Percentiles rank a stretch among this genome's conserved stretches.
Evolutionary conservation across 495 filamentous ascomycete species (phyloP).

Genomic region (Trichocladium antarcticum): DNA sequence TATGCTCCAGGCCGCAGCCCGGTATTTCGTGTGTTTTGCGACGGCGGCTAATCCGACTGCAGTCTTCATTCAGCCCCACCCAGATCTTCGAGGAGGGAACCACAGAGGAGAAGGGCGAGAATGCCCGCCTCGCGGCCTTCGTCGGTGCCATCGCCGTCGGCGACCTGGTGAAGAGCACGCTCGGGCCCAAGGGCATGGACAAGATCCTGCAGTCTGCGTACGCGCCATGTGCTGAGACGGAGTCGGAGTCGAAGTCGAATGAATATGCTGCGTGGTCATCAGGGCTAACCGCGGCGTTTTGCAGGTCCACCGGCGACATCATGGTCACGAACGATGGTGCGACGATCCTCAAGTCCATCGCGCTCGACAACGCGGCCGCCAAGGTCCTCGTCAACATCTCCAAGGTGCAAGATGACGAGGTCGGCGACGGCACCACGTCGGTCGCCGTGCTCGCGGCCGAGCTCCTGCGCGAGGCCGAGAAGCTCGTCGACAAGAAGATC

Average conservation of each 20-base stretch:
- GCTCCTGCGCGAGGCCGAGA: slow-evolving; percentile 90
- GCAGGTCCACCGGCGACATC: slow-evolving; percentile 86
- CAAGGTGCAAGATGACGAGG: slow-evolving; percentile 98
- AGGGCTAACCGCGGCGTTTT: slow-evolving; percentile 12
- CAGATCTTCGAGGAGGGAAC: slow-evolving; percentile 98
- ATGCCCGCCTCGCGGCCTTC: slow-evolving; percentile 93
- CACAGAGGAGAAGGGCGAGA: slow-evolving; percentile 96
- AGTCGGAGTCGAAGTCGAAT: too few relatives aligned
- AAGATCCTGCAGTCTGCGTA: slow-evolving; percentile 98
- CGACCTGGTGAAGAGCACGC: slow-evolving; percentile 90
- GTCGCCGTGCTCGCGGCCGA: slow-evolving; percentile 92
- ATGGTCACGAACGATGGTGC: slow-evolving; percentile 98
- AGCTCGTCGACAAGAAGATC: slow-evolving; percentile 92
- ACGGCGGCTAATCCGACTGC: slow-evolving; percentile 7
- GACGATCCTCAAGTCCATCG: slow-evolving; percentile 95
- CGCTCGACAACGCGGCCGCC: slow-evolving; percentile 95
- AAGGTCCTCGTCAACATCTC: slow-evolving; percentile 98
- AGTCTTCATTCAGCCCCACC: slow-evolving; percentile 68
- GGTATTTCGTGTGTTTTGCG: background rate
- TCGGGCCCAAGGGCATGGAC: slow-evolving; percentile 98
- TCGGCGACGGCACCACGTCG: slow-evolving; percentile 79
- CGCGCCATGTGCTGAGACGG: slow-evolving; percentile 19
- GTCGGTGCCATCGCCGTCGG: slow-evolving; percentile 97
- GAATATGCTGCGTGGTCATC: background rate
- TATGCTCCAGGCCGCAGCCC: too few relatives aligned